Percentiles rank a stretch among this genome's conserved stretches.
Evolutionary conservation across 345 rosid species (phyloP).

Genomic region (Sisymbrium altissimum): DNA sequence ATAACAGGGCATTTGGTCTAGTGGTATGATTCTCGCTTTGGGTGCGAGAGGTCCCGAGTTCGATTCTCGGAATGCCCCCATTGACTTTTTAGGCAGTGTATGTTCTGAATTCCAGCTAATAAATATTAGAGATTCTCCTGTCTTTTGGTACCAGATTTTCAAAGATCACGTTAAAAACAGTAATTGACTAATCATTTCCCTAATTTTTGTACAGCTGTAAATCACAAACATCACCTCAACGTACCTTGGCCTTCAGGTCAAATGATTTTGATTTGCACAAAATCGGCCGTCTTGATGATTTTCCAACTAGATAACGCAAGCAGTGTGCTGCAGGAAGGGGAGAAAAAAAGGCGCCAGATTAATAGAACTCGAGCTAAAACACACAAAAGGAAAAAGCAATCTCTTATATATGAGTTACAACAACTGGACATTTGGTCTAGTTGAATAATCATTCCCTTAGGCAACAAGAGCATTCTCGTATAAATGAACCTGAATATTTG

Average conservation of each 20-base stretch:
- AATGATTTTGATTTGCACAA: background rate
- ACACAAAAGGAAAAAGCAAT: background rate
- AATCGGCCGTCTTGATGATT: background rate
- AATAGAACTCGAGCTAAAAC: background rate
- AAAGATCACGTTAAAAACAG: background rate
- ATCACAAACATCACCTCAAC: conserved; percentile 1
- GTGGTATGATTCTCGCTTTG: conserved; percentile 93
- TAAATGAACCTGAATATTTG: background rate
- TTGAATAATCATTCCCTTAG: background rate
- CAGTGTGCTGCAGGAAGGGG: conserved; percentile 14
- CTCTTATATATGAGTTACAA: background rate
- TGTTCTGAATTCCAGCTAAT: background rate
- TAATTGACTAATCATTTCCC: background rate
- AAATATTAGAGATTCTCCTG: background rate
- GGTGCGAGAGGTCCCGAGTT: conserved; percentile 90
- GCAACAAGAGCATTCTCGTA: background rate
- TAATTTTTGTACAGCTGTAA: background rate
- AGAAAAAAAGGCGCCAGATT: background rate
- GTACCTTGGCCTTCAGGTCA: conserved; percentile 17
- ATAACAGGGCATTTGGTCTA: conserved; percentile 34
- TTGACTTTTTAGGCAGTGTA: background rate
- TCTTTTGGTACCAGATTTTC: no score
- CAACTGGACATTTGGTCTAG: conserved; percentile 1
- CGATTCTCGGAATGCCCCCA: conserved; percentile 64
- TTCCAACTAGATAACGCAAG: background rate